phyloP scores from a whole-genome alignment of 306 rosid species.

The Fagus sylvatica region DNA sequence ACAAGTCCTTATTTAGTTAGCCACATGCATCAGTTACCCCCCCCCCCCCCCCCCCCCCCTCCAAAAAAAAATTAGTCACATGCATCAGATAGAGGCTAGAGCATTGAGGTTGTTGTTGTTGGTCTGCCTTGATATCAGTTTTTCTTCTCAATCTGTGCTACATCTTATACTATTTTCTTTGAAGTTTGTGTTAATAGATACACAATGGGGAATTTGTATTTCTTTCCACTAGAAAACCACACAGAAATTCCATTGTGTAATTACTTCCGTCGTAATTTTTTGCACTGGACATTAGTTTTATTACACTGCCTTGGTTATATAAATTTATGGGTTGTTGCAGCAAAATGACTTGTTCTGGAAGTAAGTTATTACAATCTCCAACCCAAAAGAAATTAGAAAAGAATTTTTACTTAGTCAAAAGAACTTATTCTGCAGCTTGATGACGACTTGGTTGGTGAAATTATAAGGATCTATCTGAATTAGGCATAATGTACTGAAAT shows the following conservation, averaged over 20 bases:
- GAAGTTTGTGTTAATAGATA: neutral
- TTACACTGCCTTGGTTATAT: too few species aligned
- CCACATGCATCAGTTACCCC: neutral
- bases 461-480: neutral
- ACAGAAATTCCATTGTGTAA: too few species aligned
- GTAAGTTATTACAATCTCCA: too few species aligned
- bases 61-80: constrained; percentile 3
- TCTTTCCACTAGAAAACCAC: too few species aligned
- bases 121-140: neutral
- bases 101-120: neutral
- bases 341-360: too few species aligned
- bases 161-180: neutral
- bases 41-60: too few species aligned
- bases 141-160: neutral
- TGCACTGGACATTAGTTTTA: neutral
- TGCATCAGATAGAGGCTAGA: constrained; percentile 7
- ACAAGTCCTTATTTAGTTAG: constrained; percentile 19
- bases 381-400: too few species aligned
- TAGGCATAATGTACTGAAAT: neutral
- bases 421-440: too few species aligned
- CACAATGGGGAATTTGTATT: too few species aligned
- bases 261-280: neutral
- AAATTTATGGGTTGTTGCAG: too few species aligned
- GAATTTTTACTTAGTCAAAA: too few species aligned
- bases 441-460: too few species aligned